Evolutionary conservation across 345 rosid genomes (phyloP), one percentile per base, ranked within the genome.

Genomic region (Eucalyptus curtisii): DNA sequence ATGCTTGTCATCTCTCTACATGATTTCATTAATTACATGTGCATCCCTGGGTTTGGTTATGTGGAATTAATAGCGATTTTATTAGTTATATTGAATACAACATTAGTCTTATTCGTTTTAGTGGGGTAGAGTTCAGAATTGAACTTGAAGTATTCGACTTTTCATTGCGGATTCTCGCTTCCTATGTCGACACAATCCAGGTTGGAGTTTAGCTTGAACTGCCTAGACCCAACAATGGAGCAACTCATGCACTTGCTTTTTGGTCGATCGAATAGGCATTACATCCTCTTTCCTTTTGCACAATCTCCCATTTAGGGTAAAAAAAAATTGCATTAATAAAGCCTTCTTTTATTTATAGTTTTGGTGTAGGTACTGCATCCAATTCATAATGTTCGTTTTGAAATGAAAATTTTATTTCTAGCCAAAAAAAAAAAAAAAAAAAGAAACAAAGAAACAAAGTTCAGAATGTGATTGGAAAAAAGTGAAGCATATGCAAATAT

Each of bases 1-100:
- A 91, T 93, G 95, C 92, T 89, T 90, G 44, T 19, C 87, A 49
- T 52, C 61, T 55, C 45, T 15, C 87, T 20, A 14, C 55, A 86
- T 22, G 17, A 25, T 45, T 45, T 86, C 64, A 49, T 86, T 49
- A 33, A 86, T 50, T 50, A 19, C 37, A 20, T 20, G 30, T 19
- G 42, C 45, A 31, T 2, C 45, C 16, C 13, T 16, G 8, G 9
- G 42, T 49, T 50, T 42, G 47, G 42, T 76, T 22, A 76, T 20
- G 84, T 2, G 15, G 8, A 40, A 20, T 76, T 42, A 40, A 76
- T 40, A 40, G 47, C 13, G 16, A 11, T 76, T 40, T 76, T 40
- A 20, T 37, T 40, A 11, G 84, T 76, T 40, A 24, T 40, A 22
- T 10, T 0, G 44, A 76, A 40, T 6, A 44, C 14, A 33, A 20